Evolutionary conservation across 257 asterid genomes (phyloP).

Genomic region (Coffea eugenioides): DNA sequence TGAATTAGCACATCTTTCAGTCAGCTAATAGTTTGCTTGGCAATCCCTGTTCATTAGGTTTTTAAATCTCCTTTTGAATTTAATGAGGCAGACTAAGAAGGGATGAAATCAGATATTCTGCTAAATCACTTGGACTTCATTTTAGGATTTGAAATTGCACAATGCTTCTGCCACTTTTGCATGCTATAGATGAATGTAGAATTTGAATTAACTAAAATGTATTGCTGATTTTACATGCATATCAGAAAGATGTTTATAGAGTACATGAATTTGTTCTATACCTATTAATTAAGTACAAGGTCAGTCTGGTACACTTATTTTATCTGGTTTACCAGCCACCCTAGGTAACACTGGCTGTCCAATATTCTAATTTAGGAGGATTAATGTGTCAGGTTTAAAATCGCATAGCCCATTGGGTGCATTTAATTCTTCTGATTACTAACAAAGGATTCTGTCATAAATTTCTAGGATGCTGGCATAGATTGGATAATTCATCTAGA

Average conservation of each 20-base stretch:
- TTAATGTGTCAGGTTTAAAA: background rate
- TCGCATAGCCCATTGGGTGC: background rate
- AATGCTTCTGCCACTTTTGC: background rate
- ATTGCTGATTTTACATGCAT: background rate
- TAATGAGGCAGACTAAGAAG: background rate
- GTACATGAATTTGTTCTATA: background rate
- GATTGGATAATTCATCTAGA: slow-evolving; percentile 98
- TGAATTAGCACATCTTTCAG: background rate
- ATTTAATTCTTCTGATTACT: background rate
- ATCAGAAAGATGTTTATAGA: background rate
- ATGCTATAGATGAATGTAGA: background rate
- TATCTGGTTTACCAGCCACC: background rate
- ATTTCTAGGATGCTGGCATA: slow-evolving; percentile 73
- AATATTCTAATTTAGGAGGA: background rate
- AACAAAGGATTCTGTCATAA: background rate
- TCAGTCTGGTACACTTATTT: background rate
- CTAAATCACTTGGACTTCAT: background rate
- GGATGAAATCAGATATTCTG: background rate
- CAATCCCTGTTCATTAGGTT: background rate
- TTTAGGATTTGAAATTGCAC: background rate
- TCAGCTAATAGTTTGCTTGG: background rate
- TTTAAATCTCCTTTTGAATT: background rate
- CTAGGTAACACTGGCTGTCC: background rate
- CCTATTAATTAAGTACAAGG: background rate
- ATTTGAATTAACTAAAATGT: background rate